A percentile compares a stretch with the other conserved stretches of the same genome.
phyloP scores from a whole-genome alignment of 139 green algal species.

The Tetradesmus obliquus region DNA sequence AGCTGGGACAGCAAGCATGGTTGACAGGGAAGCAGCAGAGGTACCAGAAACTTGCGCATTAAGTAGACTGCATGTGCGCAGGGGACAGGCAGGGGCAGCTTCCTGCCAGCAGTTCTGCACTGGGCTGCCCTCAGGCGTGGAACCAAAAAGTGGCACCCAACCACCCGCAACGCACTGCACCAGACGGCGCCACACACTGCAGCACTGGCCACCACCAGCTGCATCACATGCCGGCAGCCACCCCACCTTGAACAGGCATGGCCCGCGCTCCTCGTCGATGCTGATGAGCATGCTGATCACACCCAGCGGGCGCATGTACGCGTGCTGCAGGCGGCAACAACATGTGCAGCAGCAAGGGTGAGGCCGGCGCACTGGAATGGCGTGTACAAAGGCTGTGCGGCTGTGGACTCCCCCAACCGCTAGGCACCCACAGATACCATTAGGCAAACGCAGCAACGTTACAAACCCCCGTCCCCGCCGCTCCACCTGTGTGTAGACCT shows the following conservation, averaged over 20 bases:
- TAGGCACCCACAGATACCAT: neutral
- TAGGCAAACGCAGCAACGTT: neutral
- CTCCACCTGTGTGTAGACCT: slow-evolving; percentile 97
- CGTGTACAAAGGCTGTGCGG: neutral
- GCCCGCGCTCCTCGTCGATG: slow-evolving; percentile 96
- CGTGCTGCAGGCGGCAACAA: slow-evolving; percentile 72
- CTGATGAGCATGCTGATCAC: slow-evolving; percentile 92
- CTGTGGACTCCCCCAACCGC: too few species aligned
- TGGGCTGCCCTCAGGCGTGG: too few species aligned
- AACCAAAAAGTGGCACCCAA: too few species aligned
- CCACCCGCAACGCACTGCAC: too few species aligned
- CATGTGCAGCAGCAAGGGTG: neutral
- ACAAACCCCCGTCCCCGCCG: neutral
- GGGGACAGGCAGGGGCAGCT: too few species aligned
- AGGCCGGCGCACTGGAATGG: neutral
- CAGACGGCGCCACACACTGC: too few species aligned
- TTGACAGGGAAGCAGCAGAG: neutral
- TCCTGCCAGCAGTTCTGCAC: too few species aligned
- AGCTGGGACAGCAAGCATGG: neutral
- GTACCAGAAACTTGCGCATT: neutral
- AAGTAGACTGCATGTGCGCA: neutral
- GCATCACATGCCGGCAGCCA: neutral
- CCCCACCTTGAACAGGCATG: slow-evolving; percentile 95
- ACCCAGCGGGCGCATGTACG: slow-evolving; percentile 91
- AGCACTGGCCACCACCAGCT: neutral